A percentile compares a stretch with the other conserved stretches of the same genome.
phyloP scores from a whole-genome alignment of 805 yeast genomes.

The Cyberlindnera samutprakarnensis region DNA sequence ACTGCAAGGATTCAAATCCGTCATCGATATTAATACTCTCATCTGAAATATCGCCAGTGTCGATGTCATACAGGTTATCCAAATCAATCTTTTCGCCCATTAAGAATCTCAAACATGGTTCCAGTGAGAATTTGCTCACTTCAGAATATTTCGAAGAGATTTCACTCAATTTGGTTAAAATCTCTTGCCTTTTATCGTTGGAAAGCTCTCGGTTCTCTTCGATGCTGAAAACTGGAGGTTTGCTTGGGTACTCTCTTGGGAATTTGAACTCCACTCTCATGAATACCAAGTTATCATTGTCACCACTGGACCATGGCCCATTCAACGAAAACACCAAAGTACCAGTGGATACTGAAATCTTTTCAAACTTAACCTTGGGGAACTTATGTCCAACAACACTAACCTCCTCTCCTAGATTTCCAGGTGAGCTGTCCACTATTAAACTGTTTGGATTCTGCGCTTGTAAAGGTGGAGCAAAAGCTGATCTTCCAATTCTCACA shows the following conservation, averaged over 20 bases:
- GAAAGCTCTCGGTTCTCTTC: slow-evolving; percentile 75
- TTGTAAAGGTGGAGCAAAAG: slow-evolving; percentile 17
- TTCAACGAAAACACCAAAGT: slow-evolving; percentile 65
- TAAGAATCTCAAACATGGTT: slow-evolving; percentile 66
- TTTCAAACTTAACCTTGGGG: slow-evolving; percentile 80
- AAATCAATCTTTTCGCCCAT: slow-evolving; percentile 71
- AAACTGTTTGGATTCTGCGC: slow-evolving; percentile 26
- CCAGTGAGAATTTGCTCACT: slow-evolving; percentile 62
- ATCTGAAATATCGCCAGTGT: slow-evolving; percentile 30
- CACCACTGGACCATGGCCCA: slow-evolving; percentile 61
- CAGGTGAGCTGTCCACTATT: slow-evolving; percentile 33
- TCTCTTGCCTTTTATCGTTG: slow-evolving; percentile 38
- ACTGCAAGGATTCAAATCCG: slow-evolving; percentile 10
- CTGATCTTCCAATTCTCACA: slow-evolving; percentile 48
- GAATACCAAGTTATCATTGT: slow-evolving; percentile 40
- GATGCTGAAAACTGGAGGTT: slow-evolving; percentile 52
- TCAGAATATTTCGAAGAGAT: slow-evolving; percentile 52
- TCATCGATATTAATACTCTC: neutral
- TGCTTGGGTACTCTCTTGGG: slow-evolving; percentile 66
- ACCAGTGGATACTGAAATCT: slow-evolving; percentile 84
- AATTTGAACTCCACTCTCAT: slow-evolving; percentile 63
- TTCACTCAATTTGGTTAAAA: slow-evolving; percentile 42
- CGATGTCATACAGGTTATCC: slow-evolving; percentile 28
- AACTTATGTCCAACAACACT: slow-evolving; percentile 82
- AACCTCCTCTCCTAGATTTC: slow-evolving; percentile 87